These are phyloP conservation scores for Globisporangium iwayamae DNA, from an alignment of 352 stramenopile genomes.

Conservation along the genomic window DNA sequence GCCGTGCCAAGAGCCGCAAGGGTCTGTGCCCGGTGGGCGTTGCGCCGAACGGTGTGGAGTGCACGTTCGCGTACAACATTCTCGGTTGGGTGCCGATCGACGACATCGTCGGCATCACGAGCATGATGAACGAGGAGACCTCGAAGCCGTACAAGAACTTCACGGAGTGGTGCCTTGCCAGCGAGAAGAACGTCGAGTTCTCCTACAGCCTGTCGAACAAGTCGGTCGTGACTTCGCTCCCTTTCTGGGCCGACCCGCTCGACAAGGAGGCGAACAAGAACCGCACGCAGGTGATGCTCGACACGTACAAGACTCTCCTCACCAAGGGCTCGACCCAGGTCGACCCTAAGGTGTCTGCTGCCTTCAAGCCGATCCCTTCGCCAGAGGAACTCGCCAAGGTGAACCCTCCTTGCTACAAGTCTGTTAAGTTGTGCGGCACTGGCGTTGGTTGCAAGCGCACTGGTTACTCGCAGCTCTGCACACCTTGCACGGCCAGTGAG, in stretches of 20 bases:
- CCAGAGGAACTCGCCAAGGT: slow-evolving; percentile 32
- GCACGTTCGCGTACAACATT: slow-evolving; percentile 78
- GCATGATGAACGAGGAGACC: slow-evolving; percentile 44
- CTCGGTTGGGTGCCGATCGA: slow-evolving; percentile 76
- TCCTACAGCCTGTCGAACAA: slow-evolving; percentile 28
- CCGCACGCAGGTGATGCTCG: slow-evolving; percentile 43
- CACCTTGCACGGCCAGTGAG: slow-evolving; percentile 34
- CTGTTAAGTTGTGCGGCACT: slow-evolving; percentile 40
- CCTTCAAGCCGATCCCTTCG: slow-evolving; percentile 49
- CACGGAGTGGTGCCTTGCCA: slow-evolving; percentile 58
- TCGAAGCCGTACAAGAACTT: slow-evolving; percentile 57
- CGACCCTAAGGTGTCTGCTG: slow-evolving; percentile 21
- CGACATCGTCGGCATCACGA: slow-evolving; percentile 74
- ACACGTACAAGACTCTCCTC: slow-evolving; percentile 46
- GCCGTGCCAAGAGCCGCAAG: slow-evolving; percentile 45
- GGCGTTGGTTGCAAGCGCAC: slow-evolving; percentile 61
- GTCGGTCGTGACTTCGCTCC: slow-evolving; percentile 35
- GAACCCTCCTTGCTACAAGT: slow-evolving; percentile 77
- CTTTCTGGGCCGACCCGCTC: slow-evolving; percentile 66
- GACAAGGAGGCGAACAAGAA: slow-evolving; percentile 49
- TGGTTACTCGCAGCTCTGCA: slow-evolving; percentile 75
- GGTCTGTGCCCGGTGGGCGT: slow-evolving; percentile 55
- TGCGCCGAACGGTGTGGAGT: slow-evolving; percentile 63
- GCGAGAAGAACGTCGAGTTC: slow-evolving; percentile 60
- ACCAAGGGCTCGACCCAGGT: slow-evolving; percentile 47